Evolutionary conservation across 805 yeast genomes (phyloP).

Genomic region (Kazachstania viticola): DNA sequence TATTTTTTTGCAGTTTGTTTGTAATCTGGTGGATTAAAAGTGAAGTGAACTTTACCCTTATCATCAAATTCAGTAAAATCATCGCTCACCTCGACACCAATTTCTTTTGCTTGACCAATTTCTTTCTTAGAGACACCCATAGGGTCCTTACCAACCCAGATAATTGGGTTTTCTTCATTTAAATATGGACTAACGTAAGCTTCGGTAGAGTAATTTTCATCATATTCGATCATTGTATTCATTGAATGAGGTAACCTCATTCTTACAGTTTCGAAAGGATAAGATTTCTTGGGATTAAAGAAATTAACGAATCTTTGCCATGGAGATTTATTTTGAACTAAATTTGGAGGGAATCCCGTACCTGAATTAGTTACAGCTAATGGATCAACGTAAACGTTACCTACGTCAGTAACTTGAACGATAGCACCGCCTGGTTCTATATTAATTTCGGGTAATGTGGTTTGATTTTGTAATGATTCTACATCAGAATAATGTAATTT

Average conservation of each 20-base stretch:
- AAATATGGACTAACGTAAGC: conserved; percentile 25
- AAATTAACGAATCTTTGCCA: conserved; percentile 25
- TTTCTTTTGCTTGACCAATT: conserved; percentile 42
- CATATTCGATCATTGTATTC: conserved; percentile 26
- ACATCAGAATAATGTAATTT: conserved; percentile 17
- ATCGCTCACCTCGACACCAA: conserved; percentile 41
- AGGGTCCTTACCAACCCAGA: conserved; percentile 63
- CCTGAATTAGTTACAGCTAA: conserved; percentile 12
- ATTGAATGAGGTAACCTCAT: conserved; percentile 26
- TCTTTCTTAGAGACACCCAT: conserved; percentile 56
- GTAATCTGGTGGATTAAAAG: conserved; percentile 64
- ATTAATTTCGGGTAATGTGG: background rate
- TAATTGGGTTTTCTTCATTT: conserved; percentile 33
- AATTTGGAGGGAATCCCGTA: conserved; percentile 18
- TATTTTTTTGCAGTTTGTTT: conserved; percentile 26
- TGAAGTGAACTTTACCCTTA: conserved; percentile 40
- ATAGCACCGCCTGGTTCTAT: conserved; percentile 8
- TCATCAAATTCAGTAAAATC: conserved; percentile 47
- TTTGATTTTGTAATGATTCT: conserved; percentile 4
- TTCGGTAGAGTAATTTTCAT: conserved; percentile 20
- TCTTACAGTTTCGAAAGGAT: conserved; percentile 37
- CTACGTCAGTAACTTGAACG: conserved; percentile 15
- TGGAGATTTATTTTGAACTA: conserved; percentile 9
- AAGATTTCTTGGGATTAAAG: conserved; percentile 36
- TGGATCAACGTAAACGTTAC: conserved; percentile 15